Evolutionary conservation across 2,329 filamentous ascomycete species (phyloP), one percentile per base, ranked within the genome.

Genomic region (Fusarium beomiforme): DNA sequence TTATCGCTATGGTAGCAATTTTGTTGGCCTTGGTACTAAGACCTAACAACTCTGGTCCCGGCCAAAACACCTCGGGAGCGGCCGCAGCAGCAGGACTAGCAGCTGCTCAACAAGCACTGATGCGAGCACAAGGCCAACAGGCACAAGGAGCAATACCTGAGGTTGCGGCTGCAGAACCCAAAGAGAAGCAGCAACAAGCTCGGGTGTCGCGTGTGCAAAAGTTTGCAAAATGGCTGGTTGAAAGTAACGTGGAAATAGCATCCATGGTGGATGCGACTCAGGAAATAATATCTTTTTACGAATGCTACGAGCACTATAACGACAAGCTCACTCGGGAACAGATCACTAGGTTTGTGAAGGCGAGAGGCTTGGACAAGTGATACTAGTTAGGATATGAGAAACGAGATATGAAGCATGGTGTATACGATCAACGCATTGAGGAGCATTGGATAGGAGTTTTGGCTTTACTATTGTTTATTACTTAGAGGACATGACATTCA

Each of bases 281-380:
- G 81, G 95, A 97, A 82, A 88, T 97, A 69, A 93, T 98, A 57
- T 95, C 93, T 6, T 88, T 97, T 70, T 97, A 97, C 78, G 93
- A 97, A 77, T 88, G 84, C 66, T 84, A 88, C 54, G 88, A 90
- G 76, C 84, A 88, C 72, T 89, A 89, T 72, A 88, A 89, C 69
- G 88, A 90, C 58, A 89, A 89, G 75, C 81, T 85, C 41, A 88
- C 86, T 4, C 79, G 85, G 53, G 88, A 90, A 76, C 86, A 89
- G 74, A 85, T 90, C 59, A 87, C 86, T 62, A 82, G 88, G 14
- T 89, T 89, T 67, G 83, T 90, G 76, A 90, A 89, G 77, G 88
- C 87, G 1, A 81, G 87, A 17, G 84, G 83, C 4, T 78, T 90
- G 44, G 88, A 89, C 56, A 87, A 88, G 75, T 87, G 73, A 80